Evolutionary conservation across 352 stramenopile genomes (phyloP), one percentile per base, ranked within the genome.

Genomic region (Thraustochytrium sp.): DNA sequence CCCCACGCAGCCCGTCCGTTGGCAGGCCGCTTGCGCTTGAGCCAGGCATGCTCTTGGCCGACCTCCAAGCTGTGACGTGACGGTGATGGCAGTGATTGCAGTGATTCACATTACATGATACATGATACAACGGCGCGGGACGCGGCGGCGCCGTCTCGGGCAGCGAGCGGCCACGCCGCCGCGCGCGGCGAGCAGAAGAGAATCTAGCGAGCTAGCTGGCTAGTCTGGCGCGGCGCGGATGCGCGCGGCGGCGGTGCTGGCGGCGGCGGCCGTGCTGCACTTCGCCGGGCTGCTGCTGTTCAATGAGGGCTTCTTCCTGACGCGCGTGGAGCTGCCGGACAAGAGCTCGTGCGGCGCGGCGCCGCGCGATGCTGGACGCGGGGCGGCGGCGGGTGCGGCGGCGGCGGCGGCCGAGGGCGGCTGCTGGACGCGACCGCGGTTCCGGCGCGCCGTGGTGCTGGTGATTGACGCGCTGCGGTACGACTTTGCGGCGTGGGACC

Each of bases 381-480:
- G 42, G 87, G 23, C 5, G 56, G 84, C 42, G 64, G 61, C 51
- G 1, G 48, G 80, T 64, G 74, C 85, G 55, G 37, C 62, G 8
- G 2, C 11, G 3, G 36, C 48, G 29, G 1, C 13, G 11, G 18
- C 38, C 13, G 29, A 34, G n/a, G 23, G 5, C 1, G 83, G 80
- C 38, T 95, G 92, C 87, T 94, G 91, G 92, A 90, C 92, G 87
- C 87, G 89, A 42, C 86, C 83, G 36, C 89, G 89, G 82, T 95
- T 94, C 86, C 86, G 89, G 23, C 89, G 91, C 64, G 88, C 98
- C 46, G 90, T 97, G 16, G 94, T 98, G 82, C 86, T 99, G 18
- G 92, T 99, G 1, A 93, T 99, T 26, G 96, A 99, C 86, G 96
- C 96, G 23, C 88, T 99, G 59, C 90, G 96, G 40, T 98, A 97